A percentile compares a stretch with the other conserved stretches of the same genome.
Conservation (phyloP, 1,284 basidiomycete genomes). For the Ustilago cynodontis region DNA sequence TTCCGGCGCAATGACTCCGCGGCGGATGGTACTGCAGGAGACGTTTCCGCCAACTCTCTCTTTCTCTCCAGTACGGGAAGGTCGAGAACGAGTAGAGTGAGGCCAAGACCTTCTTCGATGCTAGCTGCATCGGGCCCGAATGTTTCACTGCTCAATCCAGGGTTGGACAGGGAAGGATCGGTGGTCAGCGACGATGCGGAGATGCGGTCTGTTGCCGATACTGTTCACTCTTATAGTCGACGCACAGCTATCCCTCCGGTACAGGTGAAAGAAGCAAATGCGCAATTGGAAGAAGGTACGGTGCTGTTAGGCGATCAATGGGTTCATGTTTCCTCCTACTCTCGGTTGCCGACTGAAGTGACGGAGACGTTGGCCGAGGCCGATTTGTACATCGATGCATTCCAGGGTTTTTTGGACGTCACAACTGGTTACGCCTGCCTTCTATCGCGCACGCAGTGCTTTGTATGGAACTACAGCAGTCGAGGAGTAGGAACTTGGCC, state of each 20-base stretch:
- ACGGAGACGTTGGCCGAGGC: slow-evolving; percentile 34
- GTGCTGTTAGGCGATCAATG: slow-evolving; percentile 52
- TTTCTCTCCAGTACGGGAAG: slow-evolving; percentile 12
- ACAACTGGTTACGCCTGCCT: slow-evolving; percentile 60
- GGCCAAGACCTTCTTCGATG: slow-evolving; percentile 46
- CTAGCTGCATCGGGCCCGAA: slow-evolving; percentile 30
- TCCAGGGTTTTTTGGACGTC: slow-evolving; percentile 52
- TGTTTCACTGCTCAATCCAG: slow-evolving; percentile 29
- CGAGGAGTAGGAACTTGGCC: slow-evolving; percentile 44
- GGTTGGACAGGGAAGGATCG: slow-evolving; percentile 32
- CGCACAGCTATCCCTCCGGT: not conserved
- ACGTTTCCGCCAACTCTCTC: slow-evolving; percentile 35
- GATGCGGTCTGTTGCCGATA: slow-evolving; percentile 37
- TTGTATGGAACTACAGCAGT: slow-evolving; percentile 63
- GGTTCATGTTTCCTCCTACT: slow-evolving; percentile 53
- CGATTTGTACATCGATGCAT: slow-evolving; percentile 55
- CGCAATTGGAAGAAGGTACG: slow-evolving; percentile 52
- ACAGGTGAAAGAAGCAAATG: slow-evolving; percentile 16
- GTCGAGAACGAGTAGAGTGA: slow-evolving; percentile 17
- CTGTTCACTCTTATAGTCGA: slow-evolving; percentile 19
- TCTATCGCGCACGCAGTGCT: slow-evolving; percentile 52
- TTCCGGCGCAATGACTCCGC: slow-evolving; percentile 8
- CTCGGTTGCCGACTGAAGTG: slow-evolving; percentile 50
- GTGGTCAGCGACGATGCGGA: slow-evolving; percentile 43
- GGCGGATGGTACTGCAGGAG: slow-evolving; percentile 13